These are phyloP conservation scores for Arctostaphylos glauca DNA, from an alignment of 148 eudicot genomes.

Conservation along the genomic window DNA sequence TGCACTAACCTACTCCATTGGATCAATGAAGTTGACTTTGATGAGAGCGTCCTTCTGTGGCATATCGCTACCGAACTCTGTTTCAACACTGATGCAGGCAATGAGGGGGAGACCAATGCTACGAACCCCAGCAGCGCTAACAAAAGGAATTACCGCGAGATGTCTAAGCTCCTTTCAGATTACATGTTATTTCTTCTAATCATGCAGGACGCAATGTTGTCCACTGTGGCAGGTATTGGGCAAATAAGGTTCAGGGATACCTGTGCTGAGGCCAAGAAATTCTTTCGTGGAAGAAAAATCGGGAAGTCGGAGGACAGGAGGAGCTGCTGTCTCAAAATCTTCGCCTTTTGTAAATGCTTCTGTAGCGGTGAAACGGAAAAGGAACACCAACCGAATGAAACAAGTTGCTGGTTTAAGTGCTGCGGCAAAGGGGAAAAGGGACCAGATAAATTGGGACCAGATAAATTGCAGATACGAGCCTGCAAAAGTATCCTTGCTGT, in stretches of 20 bases:
- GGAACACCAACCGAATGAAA: neutral
- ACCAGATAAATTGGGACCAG: neutral
- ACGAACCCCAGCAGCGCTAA: neutral
- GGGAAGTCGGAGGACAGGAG: neutral
- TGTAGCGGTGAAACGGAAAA: neutral
- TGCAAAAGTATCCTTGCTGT: slow-evolving; percentile 1
- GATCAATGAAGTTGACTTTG: slow-evolving; percentile 1
- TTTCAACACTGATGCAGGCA: neutral
- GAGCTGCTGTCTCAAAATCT: neutral
- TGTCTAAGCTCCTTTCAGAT: slow-evolving; percentile 34
- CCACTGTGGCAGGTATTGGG: slow-evolving; percentile 35
- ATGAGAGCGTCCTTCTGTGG: slow-evolving; percentile 6
- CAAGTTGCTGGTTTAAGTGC: neutral
- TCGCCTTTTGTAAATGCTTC: neutral
- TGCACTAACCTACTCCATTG: slow-evolving; percentile 6
- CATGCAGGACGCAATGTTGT: slow-evolving; percentile 32
- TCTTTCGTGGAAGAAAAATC: slow-evolving; percentile 12
- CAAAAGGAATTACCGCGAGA: neutral
- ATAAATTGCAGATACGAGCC: neutral
- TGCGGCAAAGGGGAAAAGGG: neutral
- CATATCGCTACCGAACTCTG: slow-evolving; percentile 10
- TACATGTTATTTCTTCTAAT: slow-evolving; percentile 32
- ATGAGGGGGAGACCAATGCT: neutral
- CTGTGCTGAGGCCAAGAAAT: slow-evolving; percentile 35
- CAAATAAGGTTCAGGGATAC: slow-evolving; percentile 39